Evolutionary conservation across 805 yeast species (phyloP).

Genomic region (Limtongozyma cylindracea): DNA sequence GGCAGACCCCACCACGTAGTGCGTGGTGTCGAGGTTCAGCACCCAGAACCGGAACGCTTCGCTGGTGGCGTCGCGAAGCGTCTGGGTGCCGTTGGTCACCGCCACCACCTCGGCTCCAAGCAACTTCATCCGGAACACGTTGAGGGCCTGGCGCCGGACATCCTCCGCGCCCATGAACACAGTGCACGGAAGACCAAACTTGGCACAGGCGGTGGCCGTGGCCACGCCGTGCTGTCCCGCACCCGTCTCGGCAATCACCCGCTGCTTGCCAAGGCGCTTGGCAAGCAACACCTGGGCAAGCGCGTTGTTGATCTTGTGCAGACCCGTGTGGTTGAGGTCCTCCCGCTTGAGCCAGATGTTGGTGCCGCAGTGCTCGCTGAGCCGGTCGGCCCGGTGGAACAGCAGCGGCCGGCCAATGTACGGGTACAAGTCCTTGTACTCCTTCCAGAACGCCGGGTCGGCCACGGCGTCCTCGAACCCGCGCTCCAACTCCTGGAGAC

Average conservation of each 20-base stretch:
- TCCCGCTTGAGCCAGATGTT: slow-evolving; percentile 96
- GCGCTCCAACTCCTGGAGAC: slow-evolving; percentile 68
- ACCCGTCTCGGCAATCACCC: slow-evolving; percentile 75
- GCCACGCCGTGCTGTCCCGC: slow-evolving; percentile 93
- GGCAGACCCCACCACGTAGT: slow-evolving; percentile 93
- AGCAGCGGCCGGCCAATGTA: slow-evolving; percentile 95
- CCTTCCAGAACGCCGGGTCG: slow-evolving; percentile 86
- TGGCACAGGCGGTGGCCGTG: slow-evolving; percentile 81
- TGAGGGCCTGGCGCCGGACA: slow-evolving; percentile 92
- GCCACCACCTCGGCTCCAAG: slow-evolving; percentile 91
- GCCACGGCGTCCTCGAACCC: slow-evolving; percentile 77
- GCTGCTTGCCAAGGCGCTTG: slow-evolving; percentile 49
- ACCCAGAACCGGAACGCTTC: slow-evolving; percentile 97
- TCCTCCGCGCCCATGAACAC: slow-evolving; percentile 99
- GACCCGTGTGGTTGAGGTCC: slow-evolving; percentile 78
- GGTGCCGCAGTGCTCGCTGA: slow-evolving; percentile 65
- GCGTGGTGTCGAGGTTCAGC: slow-evolving; percentile 61
- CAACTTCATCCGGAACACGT: slow-evolving; percentile 91
- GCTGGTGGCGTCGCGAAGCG: slow-evolving; percentile 92
- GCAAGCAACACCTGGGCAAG: slow-evolving; percentile 65
- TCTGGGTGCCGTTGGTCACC: slow-evolving; percentile 84
- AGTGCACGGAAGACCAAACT: slow-evolving; percentile 79
- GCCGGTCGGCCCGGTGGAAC: slow-evolving; percentile 74
- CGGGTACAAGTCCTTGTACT: slow-evolving; percentile 57
- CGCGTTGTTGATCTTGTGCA: slow-evolving; percentile 72